Percentiles rank a stretch among this genome's conserved stretches.
Conservation (phyloP, 306 rosid genomes). For the Vigna mungo region DNA sequence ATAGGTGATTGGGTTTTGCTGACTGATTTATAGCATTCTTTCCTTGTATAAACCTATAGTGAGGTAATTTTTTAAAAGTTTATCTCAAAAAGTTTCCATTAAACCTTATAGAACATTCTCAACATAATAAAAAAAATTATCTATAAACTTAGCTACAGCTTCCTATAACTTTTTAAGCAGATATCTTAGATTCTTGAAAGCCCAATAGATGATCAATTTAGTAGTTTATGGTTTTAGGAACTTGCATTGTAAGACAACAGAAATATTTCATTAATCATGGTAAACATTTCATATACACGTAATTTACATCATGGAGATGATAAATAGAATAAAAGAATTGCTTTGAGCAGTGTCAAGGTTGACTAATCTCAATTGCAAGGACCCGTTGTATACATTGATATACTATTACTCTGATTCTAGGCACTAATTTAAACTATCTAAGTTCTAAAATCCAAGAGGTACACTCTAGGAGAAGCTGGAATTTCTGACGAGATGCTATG, state of each 20-base stretch:
- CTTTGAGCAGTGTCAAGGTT: background rate
- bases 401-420: conserved; percentile 14
- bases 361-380: conserved; percentile 6
- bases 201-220: background rate
- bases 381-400: conserved; percentile 14
- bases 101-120: background rate
- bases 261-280: background rate
- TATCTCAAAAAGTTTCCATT: background rate
- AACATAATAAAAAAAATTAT: background rate
- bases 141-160: background rate
- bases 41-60: no score
- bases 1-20: no score
- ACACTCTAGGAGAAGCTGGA: conserved; percentile 80
- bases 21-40: no score
- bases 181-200: background rate
- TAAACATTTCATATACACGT: conserved; percentile 22
- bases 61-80: background rate
- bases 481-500: conserved; percentile 79
- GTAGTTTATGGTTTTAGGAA: background rate
- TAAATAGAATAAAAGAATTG: conserved; percentile 22
- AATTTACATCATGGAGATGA: conserved; percentile 12
- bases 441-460: conserved; percentile 81
- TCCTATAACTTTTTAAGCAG: background rate
- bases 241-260: background rate
- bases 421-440: conserved; percentile 29